Evolutionary conservation across 2,329 filamentous ascomycete species (phyloP).

Genomic region (Fusarium nygamai): DNA sequence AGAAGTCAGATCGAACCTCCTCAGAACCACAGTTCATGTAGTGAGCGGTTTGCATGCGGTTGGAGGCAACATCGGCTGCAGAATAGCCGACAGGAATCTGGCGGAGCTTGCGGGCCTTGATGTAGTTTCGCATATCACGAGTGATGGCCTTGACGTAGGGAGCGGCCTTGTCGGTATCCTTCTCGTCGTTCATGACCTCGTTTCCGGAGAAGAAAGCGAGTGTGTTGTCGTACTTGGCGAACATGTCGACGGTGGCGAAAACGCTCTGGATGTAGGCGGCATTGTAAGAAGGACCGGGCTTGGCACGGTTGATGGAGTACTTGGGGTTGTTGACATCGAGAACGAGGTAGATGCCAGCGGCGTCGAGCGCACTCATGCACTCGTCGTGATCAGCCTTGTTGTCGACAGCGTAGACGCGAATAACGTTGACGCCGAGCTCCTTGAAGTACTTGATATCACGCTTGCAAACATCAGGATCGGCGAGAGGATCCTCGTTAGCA

Average conservation of each 20-base stretch:
- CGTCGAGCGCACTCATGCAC: conserved; percentile 84
- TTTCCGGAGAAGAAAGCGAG: conserved; percentile 87
- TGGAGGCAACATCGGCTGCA: conserved; percentile 82
- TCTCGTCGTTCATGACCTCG: conserved; percentile 78
- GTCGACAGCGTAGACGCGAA: conserved; percentile 93
- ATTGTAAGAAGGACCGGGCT: conserved; percentile 87
- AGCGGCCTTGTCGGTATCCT: conserved; percentile 70
- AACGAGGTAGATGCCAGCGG: conserved; percentile 91
- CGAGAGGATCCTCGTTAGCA: conserved; percentile 75
- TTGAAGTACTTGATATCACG: conserved; percentile 86
- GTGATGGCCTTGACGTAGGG: conserved; percentile 83
- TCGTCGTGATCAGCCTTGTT: conserved; percentile 83
- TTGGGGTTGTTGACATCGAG: conserved; percentile 90
- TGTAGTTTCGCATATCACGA: conserved; percentile 79
- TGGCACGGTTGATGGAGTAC: conserved; percentile 85
- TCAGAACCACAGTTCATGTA: conserved; percentile 96
- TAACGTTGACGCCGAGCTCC: conserved; percentile 86
- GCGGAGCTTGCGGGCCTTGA: conserved; percentile 69
- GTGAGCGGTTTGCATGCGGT: conserved; percentile 84
- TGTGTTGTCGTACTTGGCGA: conserved; percentile 85
- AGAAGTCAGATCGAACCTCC: conserved; percentile 87
- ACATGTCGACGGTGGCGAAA: conserved; percentile 88
- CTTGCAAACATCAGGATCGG: conserved; percentile 74
- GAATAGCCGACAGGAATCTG: conserved; percentile 79
- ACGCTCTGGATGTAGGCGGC: conserved; percentile 83